phyloP scores from a whole-genome alignment of 305 asterid species.

The Euphrasia arctica region DNA sequence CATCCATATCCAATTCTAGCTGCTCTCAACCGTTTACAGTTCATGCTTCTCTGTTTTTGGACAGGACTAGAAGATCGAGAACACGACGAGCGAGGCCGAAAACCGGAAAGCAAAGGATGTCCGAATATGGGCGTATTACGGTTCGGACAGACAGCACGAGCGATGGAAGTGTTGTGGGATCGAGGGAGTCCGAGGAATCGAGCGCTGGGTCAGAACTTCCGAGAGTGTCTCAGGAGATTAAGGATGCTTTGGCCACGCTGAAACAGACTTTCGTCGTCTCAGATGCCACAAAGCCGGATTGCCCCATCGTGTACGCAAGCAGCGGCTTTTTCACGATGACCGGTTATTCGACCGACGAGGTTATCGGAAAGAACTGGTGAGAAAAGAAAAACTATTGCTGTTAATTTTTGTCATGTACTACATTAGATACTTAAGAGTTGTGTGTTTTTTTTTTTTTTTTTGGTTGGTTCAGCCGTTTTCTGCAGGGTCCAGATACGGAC shows the following conservation, averaged over 20 bases:
- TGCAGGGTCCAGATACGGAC: constrained; percentile 95
- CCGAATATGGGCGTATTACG: too few relatives aligned
- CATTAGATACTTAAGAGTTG: too few relatives aligned
- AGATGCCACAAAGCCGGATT: constrained; percentile 92
- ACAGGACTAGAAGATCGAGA: too few relatives aligned
- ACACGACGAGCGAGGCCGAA: too few relatives aligned
- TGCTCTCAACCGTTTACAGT: too few relatives aligned
- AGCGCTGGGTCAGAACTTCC: constrained; percentile 32
- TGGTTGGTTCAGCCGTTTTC: constrained; percentile 86
- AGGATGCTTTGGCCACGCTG: constrained; percentile 55
- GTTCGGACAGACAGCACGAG: too few relatives aligned
- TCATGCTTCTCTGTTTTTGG: too few relatives aligned
- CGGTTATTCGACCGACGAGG: constrained; percentile 82
- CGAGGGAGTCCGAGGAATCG: constrained; percentile 70
- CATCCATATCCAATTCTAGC: too few relatives aligned
- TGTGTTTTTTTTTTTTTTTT: too few relatives aligned
- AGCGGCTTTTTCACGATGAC: constrained; percentile 91
- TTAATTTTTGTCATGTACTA: too few relatives aligned
- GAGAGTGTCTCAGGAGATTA: constrained; percentile 91
- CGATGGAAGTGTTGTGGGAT: too few relatives aligned
- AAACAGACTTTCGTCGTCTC: constrained; percentile 97
- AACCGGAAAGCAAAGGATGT: constrained; percentile 22
- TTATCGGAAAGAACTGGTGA: constrained; percentile 89
- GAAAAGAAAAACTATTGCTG: constrained; percentile 5
- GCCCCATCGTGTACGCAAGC: constrained; percentile 92